These are phyloP conservation scores for Gautieria morchelliformis DNA, from an alignment of 768 basidiomycete species.

Conservation along the genomic window DNA sequence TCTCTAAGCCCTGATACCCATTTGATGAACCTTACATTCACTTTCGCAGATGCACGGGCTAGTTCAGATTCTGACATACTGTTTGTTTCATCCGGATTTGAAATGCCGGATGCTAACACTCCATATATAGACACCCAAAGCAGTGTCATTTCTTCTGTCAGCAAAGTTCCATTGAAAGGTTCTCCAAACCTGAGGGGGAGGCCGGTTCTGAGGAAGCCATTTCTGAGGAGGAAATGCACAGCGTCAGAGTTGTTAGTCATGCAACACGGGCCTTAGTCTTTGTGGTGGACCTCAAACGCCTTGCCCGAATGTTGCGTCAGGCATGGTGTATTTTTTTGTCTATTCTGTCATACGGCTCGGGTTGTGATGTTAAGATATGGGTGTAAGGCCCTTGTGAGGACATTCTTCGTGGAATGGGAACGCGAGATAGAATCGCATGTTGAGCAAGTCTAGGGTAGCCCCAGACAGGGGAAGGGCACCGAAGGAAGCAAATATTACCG, in stretches of 20 bases:
- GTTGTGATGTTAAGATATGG: too few species aligned
- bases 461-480: too few species aligned
- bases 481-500: too few species aligned
- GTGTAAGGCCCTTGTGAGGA: too few species aligned
- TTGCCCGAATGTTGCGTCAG: background rate
- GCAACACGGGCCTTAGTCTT: background rate
- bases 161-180: background rate
- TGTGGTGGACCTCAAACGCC: background rate
- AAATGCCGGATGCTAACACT: background rate
- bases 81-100: background rate
- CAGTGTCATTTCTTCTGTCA: background rate
- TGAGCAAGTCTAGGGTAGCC: too few species aligned
- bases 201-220: background rate
- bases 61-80: background rate
- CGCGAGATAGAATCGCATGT: too few species aligned
- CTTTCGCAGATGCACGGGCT: background rate
- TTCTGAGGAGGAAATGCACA: too few species aligned
- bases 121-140: background rate
- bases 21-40: too few species aligned
- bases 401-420: too few species aligned
- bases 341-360: too few species aligned
- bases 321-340: too few species aligned
- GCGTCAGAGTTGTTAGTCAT: background rate
- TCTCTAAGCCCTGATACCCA: too few species aligned
- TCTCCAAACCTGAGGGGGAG: constrained; percentile 3